Evolutionary conservation across 2,329 filamentous ascomycete genomes (phyloP).

Genomic region (Ascochyta fabae): DNA sequence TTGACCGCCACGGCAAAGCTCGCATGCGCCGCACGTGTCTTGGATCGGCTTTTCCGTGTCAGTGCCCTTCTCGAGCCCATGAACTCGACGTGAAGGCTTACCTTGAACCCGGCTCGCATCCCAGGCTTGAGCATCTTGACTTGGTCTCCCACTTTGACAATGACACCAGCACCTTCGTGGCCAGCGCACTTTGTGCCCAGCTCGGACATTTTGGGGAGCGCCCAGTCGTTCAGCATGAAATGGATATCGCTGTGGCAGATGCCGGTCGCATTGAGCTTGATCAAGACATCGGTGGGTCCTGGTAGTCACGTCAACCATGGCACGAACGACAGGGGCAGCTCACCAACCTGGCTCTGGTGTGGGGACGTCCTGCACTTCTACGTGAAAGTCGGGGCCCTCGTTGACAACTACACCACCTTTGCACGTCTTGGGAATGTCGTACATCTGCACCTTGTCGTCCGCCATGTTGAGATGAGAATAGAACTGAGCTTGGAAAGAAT

Average conservation of each 20-base stretch:
- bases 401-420: conserved; percentile 62
- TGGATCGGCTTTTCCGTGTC: conserved; percentile 29
- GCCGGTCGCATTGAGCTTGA: conserved; percentile 64
- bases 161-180: conserved; percentile 65
- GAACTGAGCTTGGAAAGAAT: neutral
- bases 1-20: conserved; percentile 58
- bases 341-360: conserved; percentile 56
- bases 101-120: conserved; percentile 48
- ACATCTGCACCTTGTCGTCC: conserved; percentile 34
- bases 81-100: conserved; percentile 1
- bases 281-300: conserved; percentile 62
- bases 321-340: neutral
- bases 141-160: conserved; percentile 62
- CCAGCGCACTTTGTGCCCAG: conserved; percentile 57
- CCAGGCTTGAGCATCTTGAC: conserved; percentile 58
- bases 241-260: conserved; percentile 66
- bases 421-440: conserved; percentile 57
- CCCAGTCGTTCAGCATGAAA: conserved; percentile 63
- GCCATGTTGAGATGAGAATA: conserved; percentile 26
- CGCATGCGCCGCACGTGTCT: conserved; percentile 47
- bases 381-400: conserved; percentile 57
- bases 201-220: conserved; percentile 45
- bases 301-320: conserved; percentile 5
- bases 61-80: neutral
- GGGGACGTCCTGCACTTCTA: conserved; percentile 56